These are phyloP conservation scores for Trichoderma gracile DNA, from an alignment of 2,329 filamentous ascomycete genomes.

Conservation along the genomic window DNA sequence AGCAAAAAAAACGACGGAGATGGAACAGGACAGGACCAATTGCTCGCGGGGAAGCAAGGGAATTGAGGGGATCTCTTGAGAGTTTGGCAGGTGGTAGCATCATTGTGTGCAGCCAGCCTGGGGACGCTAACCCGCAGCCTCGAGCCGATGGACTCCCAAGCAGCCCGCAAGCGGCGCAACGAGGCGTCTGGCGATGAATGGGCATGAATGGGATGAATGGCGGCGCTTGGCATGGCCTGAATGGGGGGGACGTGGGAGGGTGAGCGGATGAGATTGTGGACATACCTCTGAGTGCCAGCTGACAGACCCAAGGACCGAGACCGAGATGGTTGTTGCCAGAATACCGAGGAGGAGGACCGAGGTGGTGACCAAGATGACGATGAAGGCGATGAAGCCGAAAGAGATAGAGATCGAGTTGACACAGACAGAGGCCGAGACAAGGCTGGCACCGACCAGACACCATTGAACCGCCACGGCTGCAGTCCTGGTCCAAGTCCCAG, in stretches of 20 bases:
- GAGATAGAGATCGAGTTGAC: background rate
- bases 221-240: background rate
- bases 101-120: no score
- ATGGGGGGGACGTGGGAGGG: background rate
- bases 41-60: no score
- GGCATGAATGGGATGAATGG: background rate
- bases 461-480: background rate
- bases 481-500: background rate
- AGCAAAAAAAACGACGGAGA: background rate
- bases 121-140: no score
- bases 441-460: background rate
- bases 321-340: background rate
- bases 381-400: background rate
- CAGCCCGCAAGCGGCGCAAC: background rate
- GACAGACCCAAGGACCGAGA: background rate
- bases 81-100: no score
- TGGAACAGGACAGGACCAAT: background rate
- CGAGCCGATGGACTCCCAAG: no score
- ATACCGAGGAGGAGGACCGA: background rate
- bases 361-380: background rate
- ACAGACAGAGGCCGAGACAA: background rate
- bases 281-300: conserved; percentile 9
- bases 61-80: no score
- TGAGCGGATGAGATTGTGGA: no score
- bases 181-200: background rate